Conservation (phyloP, 192 early-diverging fungal genomes). For the Backusella mclennaniae region DNA sequence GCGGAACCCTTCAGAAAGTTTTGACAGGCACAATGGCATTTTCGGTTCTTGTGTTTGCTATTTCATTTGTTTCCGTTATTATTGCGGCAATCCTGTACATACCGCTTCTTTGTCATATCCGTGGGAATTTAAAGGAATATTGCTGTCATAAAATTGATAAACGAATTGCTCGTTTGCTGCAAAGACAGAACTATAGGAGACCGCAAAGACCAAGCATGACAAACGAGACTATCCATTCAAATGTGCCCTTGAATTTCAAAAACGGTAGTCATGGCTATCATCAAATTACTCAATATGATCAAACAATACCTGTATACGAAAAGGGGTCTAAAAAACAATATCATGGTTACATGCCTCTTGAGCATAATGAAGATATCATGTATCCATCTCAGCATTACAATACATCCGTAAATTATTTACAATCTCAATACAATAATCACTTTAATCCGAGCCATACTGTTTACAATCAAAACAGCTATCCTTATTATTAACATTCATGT, state of each 20-base stretch:
- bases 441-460: background rate
- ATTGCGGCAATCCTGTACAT: slow-evolving; percentile 71
- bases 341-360: background rate
- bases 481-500: background rate
- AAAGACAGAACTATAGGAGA: background rate
- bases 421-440: background rate
- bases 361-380: background rate
- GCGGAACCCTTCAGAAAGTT: slow-evolving; percentile 16
- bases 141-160: slow-evolving; percentile 90
- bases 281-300: background rate
- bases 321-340: background rate
- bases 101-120: slow-evolving; percentile 75
- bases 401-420: background rate
- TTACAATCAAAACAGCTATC: background rate
- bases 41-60: slow-evolving; percentile 58
- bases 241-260: background rate
- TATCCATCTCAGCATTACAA: background rate
- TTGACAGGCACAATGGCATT: slow-evolving; percentile 50
- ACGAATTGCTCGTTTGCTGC: background rate
- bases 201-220: background rate
- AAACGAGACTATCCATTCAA: background rate
- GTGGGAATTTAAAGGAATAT: slow-evolving; percentile 88
- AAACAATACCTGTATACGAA: background rate
- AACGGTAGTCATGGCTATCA: background rate
- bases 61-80: slow-evolving; percentile 50